Base-by-base conservation (phyloP, 805 yeast species). In the Pichia exigua region DNA sequence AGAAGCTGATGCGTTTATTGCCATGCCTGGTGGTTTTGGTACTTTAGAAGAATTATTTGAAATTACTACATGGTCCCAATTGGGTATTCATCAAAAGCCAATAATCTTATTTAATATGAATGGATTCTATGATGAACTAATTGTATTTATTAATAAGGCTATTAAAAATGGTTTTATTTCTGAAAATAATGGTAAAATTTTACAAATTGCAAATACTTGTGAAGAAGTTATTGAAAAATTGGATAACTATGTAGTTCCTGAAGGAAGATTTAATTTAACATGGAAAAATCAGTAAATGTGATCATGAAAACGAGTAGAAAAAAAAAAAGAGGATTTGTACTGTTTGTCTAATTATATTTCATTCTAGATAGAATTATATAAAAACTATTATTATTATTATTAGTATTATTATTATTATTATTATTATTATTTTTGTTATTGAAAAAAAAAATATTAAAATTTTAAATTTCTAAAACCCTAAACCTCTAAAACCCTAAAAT, bases 1-100 rank as follows among this genome's bases (percentile, higher is more conserved):
- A 61, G 91, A 85, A 65, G 83, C 92, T n/a, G 81, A 81, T 58
- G 67, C 67, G 10, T 89, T 89, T 67, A 79, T 89, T 44, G 95
- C 96, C 0, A 75, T 89, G 71, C 96, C 96, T 15, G 96, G 96
- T 56, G 96, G 96, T 2, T 88, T 82, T 65, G 96, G 96, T 47
- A 88, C 95, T 9, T 69, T 87, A 63, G 96, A 89, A 68, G 96
- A 89, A 69, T 73, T 89, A 55, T 82, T 88, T 83, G 96, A 89
- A 71, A 85, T 87, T 50, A 85, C 85, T 53, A 89, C 96, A 4
- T 89, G 96, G 96, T 81, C 82, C 47, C 96, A 89, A 72, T 74
- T 89, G 60, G 94, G 91, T 35, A 88, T 89, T 58, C 96, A 89
- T 67, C 71, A 74, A 55, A 85, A 85, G 66, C 96, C 96, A 28